Conservation (phyloP, 2,329 filamentous ascomycete genomes). For the Stemphylium beticola region DNA sequence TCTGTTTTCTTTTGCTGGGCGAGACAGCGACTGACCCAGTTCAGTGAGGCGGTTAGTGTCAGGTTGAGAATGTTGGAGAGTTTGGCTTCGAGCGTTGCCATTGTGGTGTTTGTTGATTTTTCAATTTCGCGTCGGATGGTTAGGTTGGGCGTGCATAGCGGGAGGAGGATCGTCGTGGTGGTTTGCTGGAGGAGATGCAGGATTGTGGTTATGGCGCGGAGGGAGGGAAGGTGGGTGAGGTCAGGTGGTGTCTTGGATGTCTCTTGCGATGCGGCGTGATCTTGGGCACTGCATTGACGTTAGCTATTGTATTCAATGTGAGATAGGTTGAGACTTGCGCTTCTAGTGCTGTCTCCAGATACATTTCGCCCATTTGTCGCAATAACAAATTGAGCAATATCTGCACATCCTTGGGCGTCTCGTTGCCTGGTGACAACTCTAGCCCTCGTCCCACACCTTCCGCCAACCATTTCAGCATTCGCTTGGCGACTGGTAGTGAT, state of each 20-base stretch:
- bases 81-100: conserved; percentile 83
- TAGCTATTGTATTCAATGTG: conserved; percentile 6
- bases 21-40: conserved; percentile 77
- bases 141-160: conserved; percentile 85
- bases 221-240: conserved; percentile 77
- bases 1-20: conserved; percentile 84
- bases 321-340: conserved; percentile 49
- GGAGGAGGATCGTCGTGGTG: conserved; percentile 86
- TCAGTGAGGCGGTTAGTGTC: conserved; percentile 73
- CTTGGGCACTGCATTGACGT: conserved; percentile 53
- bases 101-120: conserved; percentile 74
- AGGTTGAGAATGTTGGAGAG: conserved; percentile 73
- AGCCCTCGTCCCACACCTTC: conserved; percentile 91
- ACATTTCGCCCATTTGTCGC: conserved; percentile 85
- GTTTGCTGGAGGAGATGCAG: conserved; percentile 93
- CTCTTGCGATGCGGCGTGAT: conserved; percentile 78
- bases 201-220: conserved; percentile 84
- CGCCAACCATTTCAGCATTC: conserved; percentile 97
- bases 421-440: conserved; percentile 83
- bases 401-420: conserved; percentile 93
- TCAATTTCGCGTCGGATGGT: conserved; percentile 91
- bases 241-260: conserved; percentile 85
- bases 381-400: conserved; percentile 83
- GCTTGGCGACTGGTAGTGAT: conserved; percentile 85
- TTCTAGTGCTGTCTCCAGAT: conserved; percentile 69